Base-by-base conservation (phyloP, 768 basidiomycete genomes). In the Flagelloscypha sp. region DNA sequence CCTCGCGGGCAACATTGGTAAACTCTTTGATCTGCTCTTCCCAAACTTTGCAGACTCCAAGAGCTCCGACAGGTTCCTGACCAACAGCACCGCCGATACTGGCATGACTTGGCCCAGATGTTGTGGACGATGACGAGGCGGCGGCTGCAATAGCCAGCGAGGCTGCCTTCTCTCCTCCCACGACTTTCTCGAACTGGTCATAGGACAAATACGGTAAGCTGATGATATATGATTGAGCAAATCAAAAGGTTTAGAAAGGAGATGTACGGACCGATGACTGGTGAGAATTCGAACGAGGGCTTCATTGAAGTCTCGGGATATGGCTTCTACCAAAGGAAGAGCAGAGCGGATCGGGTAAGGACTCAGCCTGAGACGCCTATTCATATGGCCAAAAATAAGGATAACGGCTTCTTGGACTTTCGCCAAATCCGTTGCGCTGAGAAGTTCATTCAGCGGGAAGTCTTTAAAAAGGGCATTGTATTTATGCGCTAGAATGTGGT, bases 391-490 rank as follows among this genome's bases (percentile, higher is more conserved):
- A 51, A 98, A 97, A 53, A 98, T 94, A 40, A 84, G 71, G 1
- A 73, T 60, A 9, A 97, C 66, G 4, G 87, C 79, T 57, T 95
- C 90, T 53, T 94, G 84, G 24, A 98, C 82, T 64, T 93, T 95
- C 55, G 86, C 84, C 2, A 98, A 75, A 56, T 98, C 95, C 2
- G 95, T 95, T 1, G 95, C 90, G 7, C 93, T 89, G 18, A 99
- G 72, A 13, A 98, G 77, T 52, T 97, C 94, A 54, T 99, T 95
- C 19, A 99, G 68, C 0, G 95, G 95, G 49, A 98, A 98, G 53
- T 99, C 95, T 61, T 94, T 95, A 95, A 99, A 98, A 38, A 98
- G 70, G 43, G 87, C 82, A 51, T 99, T 98, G 66, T 97, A 94
- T 57, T 95, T 97, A 68, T 93, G 90, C 8, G 97, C 94, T 88